Conservation (phyloP, 805 yeast species). For the Sporopachydermia lactativora region DNA sequence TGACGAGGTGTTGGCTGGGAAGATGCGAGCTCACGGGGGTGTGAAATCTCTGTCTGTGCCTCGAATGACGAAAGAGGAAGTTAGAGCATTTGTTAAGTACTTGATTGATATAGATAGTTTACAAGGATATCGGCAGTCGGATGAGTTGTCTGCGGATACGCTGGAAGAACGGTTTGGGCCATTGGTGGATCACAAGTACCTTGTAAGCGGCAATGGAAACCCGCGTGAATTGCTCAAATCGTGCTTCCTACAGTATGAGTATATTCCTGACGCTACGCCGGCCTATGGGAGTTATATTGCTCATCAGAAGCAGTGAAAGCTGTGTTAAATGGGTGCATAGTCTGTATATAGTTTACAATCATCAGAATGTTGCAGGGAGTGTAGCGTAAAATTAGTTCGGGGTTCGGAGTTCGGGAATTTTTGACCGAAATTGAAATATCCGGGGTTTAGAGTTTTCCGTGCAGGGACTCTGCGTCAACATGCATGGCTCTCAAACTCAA, state of each 20-base stretch:
- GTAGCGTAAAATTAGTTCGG: too few species aligned
- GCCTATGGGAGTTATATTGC: not conserved
- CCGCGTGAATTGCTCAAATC: slow-evolving; percentile 35
- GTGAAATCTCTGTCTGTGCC: slow-evolving; percentile 24
- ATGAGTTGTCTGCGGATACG: slow-evolving; percentile 7
- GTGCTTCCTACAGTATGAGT: slow-evolving; percentile 17
- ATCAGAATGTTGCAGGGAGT: too few species aligned
- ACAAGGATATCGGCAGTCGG: slow-evolving; percentile 17
- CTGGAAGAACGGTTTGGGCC: slow-evolving; percentile 19
- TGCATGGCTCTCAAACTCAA: too few species aligned
- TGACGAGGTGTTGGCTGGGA: slow-evolving; percentile 40
- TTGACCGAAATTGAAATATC: too few species aligned
- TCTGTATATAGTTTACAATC: too few species aligned
- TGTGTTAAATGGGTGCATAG: too few species aligned
- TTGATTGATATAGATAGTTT: slow-evolving; percentile 26
- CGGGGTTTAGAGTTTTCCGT: too few species aligned
- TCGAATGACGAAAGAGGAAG: slow-evolving; percentile 31
- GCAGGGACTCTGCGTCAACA: too few species aligned
- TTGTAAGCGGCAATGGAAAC: slow-evolving; percentile 53
- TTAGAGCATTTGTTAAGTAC: slow-evolving; percentile 26
- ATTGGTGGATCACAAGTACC: slow-evolving; percentile 33
- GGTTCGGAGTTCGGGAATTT: too few species aligned
- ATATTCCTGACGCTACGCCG: slow-evolving; percentile 1
- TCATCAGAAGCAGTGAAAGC: too few species aligned
- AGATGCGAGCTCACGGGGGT: slow-evolving; percentile 26